These are phyloP conservation scores for Carex cristatella DNA, from an alignment of 176 grass and related monocot species.

Conservation along the genomic window DNA sequence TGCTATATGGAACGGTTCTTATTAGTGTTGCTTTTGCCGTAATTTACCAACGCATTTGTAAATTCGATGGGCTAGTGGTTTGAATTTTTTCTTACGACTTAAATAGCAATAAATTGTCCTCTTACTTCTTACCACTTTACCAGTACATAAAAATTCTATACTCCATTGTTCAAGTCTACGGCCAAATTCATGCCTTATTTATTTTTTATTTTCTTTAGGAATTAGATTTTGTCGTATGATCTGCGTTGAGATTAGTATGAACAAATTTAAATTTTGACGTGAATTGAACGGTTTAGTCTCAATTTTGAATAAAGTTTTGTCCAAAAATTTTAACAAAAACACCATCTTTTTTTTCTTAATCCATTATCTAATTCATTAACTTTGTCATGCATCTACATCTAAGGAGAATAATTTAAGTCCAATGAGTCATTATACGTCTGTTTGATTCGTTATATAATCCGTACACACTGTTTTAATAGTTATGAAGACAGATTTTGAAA, in stretches of 20 bases:
- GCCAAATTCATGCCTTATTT: background rate
- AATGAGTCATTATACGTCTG: no score
- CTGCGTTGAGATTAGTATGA: no score
- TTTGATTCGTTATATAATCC: no score
- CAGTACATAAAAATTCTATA: background rate
- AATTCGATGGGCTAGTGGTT: background rate
- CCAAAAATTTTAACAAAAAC: no score
- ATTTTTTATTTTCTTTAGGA: background rate
- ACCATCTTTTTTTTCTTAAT: no score
- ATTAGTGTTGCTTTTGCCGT: background rate
- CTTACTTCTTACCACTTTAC: background rate
- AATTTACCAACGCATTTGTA: background rate
- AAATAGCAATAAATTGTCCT: background rate
- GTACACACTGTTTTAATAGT: no score
- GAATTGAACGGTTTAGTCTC: no score
- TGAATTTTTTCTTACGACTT: background rate
- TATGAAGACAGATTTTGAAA: no score
- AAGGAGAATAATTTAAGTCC: no score
- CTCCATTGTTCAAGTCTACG: background rate
- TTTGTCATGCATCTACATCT: background rate
- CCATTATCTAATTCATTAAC: background rate
- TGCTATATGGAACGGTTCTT: background rate
- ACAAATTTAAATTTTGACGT: no score
- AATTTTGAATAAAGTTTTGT: no score
- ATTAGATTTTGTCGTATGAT: no score